Base-by-base conservation (phyloP, 2,329 filamentous ascomycete species). In the Allantophomopsis lycopodina region DNA sequence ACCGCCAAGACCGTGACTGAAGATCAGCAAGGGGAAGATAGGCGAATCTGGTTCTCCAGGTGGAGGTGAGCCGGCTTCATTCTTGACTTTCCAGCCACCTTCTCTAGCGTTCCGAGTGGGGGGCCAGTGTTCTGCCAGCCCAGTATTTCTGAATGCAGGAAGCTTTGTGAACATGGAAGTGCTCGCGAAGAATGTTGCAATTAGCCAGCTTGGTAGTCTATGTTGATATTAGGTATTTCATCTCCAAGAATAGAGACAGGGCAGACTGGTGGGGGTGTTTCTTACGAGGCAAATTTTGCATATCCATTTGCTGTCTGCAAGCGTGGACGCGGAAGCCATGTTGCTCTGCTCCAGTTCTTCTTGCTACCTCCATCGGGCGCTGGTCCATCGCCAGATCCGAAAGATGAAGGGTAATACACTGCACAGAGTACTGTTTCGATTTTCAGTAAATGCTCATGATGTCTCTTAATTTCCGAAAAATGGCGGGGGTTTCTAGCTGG, bases 1-100 rank as follows among this genome's bases (percentile, higher is more conserved):
- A 0, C 75, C 76, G 5, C 76, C 75, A 5, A 82, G 56, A 0
- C 77, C 77, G 54, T 82, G 77, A 48, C 72, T 78, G 54, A 83
- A 82, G 16, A 82, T 62, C 28, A 82, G 61, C 16, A 80, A 58
- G 1, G 77, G 76, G 43, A 80, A 81, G 4, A 45, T 61, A 0
- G 73, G 70, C 42, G 49, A 55, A 21, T 56, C 55, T 2, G 49
- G 40, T 18, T 60, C 57, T 7, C 56, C 58, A 1, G 55, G 55
- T 1, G 59, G 62, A 18, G 60, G 61, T 5, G 49, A 43, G 1
- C 66, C 65, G 14, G 53, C 51, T 31, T 58, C 49, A 18, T 61
- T 60, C 45, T 65, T 65, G 7, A 60, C 59, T 32, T 60, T 55
- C 31, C 55, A 54, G 2, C 60, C 60, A 14, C 54, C 52, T 14